Percentiles rank a stretch among this genome's conserved stretches.
Evolutionary conservation across 2,329 filamentous ascomycete genomes (phyloP).

Genomic region (Whalleya microplaca): DNA sequence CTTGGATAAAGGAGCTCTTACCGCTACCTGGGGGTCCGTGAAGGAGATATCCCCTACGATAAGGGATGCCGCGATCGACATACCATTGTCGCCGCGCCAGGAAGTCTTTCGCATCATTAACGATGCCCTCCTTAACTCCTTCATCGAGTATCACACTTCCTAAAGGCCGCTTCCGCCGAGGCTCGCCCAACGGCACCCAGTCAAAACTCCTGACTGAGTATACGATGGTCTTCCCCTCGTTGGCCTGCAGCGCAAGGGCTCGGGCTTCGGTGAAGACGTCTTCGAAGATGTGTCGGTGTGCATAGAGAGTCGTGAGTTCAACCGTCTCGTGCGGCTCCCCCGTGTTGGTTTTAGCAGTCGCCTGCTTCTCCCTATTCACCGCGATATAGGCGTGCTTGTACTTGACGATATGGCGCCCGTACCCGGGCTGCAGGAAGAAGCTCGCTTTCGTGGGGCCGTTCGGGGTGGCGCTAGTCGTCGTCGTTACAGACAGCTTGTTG

Average conservation of each 20-base stretch:
- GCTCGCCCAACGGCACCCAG: constrained; percentile 83
- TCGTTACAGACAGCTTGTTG: constrained; percentile 63
- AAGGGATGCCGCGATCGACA: constrained; percentile 90
- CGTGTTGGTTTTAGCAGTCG: constrained; percentile 77
- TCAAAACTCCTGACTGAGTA: constrained; percentile 84
- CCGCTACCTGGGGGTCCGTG: constrained; percentile 90
- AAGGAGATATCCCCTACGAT: constrained; percentile 84
- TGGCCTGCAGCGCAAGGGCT: constrained; percentile 73
- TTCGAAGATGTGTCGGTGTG: constrained; percentile 87
- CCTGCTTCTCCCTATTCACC: constrained; percentile 84
- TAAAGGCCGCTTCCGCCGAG: constrained; percentile 83
- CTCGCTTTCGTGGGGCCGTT: constrained; percentile 75
- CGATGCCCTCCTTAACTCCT: constrained; percentile 80
- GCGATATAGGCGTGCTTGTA: constrained; percentile 86
- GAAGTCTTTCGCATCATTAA: constrained; percentile 83
- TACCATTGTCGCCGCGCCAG: constrained; percentile 83
- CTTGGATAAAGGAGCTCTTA: constrained; percentile 96
- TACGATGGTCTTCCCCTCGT: constrained; percentile 91
- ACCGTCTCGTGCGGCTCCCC: constrained; percentile 94
- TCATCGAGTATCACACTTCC: constrained; percentile 89
- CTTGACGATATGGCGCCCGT: constrained; percentile 84
- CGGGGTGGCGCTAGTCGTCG: constrained; percentile 57
- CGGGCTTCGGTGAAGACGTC: constrained; percentile 89
- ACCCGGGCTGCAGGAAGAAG: constrained; percentile 89
- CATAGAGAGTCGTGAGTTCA: constrained; percentile 88